Evolutionary conservation across 139 green algal species (phyloP).

Genomic region (Mesotaenium endlicherianum): DNA sequence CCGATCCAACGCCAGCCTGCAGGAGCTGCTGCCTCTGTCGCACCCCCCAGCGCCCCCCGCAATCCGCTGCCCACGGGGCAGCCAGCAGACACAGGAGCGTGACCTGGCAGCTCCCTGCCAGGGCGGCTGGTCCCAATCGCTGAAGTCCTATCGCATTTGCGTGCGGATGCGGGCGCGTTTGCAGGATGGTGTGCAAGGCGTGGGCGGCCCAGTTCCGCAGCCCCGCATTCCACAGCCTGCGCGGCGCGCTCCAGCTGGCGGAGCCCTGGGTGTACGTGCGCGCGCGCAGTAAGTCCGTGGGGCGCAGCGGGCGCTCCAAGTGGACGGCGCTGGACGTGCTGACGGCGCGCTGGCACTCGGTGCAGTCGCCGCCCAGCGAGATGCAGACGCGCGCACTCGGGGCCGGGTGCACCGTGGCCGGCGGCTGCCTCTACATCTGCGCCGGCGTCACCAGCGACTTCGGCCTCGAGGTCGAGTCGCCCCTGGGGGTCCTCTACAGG

Average conservation of each 20-base stretch:
- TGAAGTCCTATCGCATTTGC: too few relatives aligned
- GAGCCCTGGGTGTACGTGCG: slow-evolving; percentile 3
- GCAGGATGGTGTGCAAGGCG: neutral
- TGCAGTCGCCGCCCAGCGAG: neutral
- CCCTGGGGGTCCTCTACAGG: neutral
- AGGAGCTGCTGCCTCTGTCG: too few relatives aligned
- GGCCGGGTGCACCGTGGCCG: neutral
- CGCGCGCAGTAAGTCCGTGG: too few relatives aligned
- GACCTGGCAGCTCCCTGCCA: too few relatives aligned
- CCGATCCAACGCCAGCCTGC: too few relatives aligned
- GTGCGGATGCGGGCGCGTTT: slow-evolving; percentile 10
- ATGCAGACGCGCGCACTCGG: neutral
- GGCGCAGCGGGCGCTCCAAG: neutral
- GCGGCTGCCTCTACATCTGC: neutral
- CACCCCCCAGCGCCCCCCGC: too few relatives aligned
- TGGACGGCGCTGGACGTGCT: neutral
- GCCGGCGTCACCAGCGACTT: neutral
- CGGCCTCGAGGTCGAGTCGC: neutral
- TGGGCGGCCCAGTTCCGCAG: too few relatives aligned
- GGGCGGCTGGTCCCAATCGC: too few relatives aligned
- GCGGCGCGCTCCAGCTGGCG: neutral
- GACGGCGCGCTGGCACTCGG: neutral
- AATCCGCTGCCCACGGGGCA: too few relatives aligned
- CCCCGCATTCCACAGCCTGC: neutral
- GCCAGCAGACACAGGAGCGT: too few relatives aligned